phyloP scores from a whole-genome alignment of 139 green algal species.

The Chlorokybus atmophyticus region DNA sequence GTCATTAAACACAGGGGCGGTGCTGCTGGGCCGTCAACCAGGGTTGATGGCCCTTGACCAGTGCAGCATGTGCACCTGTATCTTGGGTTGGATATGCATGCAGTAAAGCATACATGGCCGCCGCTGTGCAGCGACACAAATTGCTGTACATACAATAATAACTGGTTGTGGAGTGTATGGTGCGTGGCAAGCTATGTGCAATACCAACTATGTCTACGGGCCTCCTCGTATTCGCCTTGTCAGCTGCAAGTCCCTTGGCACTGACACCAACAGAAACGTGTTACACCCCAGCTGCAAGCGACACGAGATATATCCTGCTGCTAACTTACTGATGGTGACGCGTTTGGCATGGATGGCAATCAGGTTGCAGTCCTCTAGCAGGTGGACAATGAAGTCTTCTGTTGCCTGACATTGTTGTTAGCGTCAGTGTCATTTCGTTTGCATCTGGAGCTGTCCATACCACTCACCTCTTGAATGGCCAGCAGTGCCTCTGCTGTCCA shows the following conservation, averaged over 20 bases:
- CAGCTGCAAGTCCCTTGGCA: neutral
- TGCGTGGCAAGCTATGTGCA: no score
- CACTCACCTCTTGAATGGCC: slow-evolving; percentile 16
- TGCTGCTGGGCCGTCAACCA: no score
- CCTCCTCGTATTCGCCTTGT: neutral
- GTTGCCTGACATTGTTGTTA: slow-evolving; percentile 3
- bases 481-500: slow-evolving; percentile 29
- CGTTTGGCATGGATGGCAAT: slow-evolving; percentile 81
- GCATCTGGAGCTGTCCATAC: neutral
- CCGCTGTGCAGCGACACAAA: no score
- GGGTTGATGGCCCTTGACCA: no score
- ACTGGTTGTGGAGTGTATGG: no score
- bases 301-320: neutral
- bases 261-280: neutral
- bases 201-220: no score
- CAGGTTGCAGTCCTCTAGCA: slow-evolving; percentile 58
- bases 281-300: neutral
- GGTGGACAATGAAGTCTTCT: slow-evolving; percentile 25
- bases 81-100: no score
- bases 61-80: no score
- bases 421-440: neutral
- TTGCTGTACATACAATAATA: no score
- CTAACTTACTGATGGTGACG: slow-evolving; percentile 58
- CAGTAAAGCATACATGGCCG: no score
- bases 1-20: no score